These are phyloP conservation scores for barley (Hordeum vulgare) DNA, from an alignment of 176 grass and related monocot genomes.

Conservation along the genomic window DNA sequence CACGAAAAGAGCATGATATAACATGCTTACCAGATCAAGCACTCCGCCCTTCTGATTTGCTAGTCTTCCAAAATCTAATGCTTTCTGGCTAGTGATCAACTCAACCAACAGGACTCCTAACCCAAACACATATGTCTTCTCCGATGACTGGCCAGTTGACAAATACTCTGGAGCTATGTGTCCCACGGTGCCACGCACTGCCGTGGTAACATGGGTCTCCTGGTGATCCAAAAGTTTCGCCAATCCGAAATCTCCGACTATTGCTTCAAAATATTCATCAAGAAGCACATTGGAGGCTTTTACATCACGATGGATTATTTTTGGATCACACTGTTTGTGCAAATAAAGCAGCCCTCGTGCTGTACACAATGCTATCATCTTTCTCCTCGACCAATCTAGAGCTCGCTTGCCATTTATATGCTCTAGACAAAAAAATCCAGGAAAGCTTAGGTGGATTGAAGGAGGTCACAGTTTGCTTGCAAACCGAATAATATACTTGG, in stretches of 20 bases:
- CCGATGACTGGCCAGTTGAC: slow-evolving; percentile 93
- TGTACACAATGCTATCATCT: slow-evolving; percentile 86
- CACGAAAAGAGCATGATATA: neutral
- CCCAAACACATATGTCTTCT: slow-evolving; percentile 98
- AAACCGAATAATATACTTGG: neutral
- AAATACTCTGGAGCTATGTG: slow-evolving; percentile 98
- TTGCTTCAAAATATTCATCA: slow-evolving; percentile 93
- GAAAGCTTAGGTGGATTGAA: neutral
- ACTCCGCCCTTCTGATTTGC: slow-evolving; percentile 83
- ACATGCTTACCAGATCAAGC: slow-evolving; percentile 76
- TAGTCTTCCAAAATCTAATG: slow-evolving; percentile 84
- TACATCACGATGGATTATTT: slow-evolving; percentile 96
- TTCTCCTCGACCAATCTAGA: slow-evolving; percentile 88
- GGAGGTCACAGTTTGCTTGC: neutral
- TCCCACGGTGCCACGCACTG: slow-evolving; percentile 86
- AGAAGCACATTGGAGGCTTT: slow-evolving; percentile 98
- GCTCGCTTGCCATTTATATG: slow-evolving; percentile 72
- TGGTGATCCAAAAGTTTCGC: slow-evolving; percentile 92
- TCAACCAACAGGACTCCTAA: slow-evolving; percentile 90
- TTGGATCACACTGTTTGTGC: slow-evolving; percentile 94
- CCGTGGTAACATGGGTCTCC: slow-evolving; percentile 93
- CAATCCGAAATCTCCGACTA: slow-evolving; percentile 92
- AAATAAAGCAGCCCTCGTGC: slow-evolving; percentile 80
- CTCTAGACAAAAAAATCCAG: slow-evolving; percentile 29
- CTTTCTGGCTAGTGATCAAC: slow-evolving; percentile 92